A percentile compares a stretch with the other conserved stretches of the same genome.
Evolutionary conservation across 176 grass and related monocot genomes (phyloP).

Genomic region (Thinopyrum elongatum): DNA sequence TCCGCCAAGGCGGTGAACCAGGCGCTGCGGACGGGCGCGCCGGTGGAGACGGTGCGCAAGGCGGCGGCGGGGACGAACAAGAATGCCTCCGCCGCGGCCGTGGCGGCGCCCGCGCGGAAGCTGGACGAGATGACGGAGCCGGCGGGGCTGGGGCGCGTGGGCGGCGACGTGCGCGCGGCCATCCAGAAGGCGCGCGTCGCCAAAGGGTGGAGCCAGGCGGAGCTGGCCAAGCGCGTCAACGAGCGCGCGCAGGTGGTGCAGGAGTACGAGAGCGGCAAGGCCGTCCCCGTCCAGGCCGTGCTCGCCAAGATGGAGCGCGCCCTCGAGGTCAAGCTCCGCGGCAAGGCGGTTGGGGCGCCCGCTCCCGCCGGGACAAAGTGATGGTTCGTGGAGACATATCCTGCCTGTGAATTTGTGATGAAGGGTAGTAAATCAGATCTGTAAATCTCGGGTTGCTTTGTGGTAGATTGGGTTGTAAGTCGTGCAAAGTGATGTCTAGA

Average conservation of each 20-base stretch:
- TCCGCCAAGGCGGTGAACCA: conserved; percentile 73
- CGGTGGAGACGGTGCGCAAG: conserved; percentile 72
- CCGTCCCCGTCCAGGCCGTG: conserved; percentile 68
- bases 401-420: neutral
- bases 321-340: conserved; percentile 77
- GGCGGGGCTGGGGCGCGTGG: conserved; percentile 52
- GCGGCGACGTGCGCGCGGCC: conserved; percentile 46
- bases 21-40: conserved; percentile 57
- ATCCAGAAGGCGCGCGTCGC: conserved; percentile 81
- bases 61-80: conserved; percentile 60
- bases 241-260: conserved; percentile 79
- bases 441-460: neutral
- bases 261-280: conserved; percentile 88
- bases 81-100: neutral
- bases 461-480: neutral
- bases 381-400: neutral
- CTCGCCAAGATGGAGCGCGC: conserved; percentile 90
- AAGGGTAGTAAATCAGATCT: neutral
- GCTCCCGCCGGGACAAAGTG: conserved; percentile 23
- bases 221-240: conserved; percentile 82
- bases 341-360: conserved; percentile 47
- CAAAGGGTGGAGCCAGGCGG: conserved; percentile 88
- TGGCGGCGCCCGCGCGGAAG: conserved; percentile 46
- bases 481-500: neutral
- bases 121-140: conserved; percentile 86